Percentiles rank a stretch among this genome's conserved stretches.
These are phyloP conservation scores for Yamadazyma songkhlaensis DNA, from an alignment of 1,139 yeast genomes.

Conservation along the genomic window DNA sequence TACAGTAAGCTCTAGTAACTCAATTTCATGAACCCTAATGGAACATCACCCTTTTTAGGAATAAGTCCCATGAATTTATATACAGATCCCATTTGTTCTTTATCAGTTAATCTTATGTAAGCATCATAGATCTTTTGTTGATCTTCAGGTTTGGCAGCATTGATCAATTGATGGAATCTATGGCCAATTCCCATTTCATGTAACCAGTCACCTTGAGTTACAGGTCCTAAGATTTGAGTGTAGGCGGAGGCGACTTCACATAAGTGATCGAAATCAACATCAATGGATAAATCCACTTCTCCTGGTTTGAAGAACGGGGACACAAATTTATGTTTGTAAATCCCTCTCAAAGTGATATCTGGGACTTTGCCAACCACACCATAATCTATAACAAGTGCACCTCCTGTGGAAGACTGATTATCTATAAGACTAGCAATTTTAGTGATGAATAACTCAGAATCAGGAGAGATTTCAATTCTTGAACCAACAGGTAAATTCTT, in stretches of 20 bases:
- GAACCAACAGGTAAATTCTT: constrained; percentile 53
- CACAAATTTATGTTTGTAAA: constrained; percentile 68
- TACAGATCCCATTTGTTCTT: constrained; percentile 71
- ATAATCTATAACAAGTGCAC: constrained; percentile 74
- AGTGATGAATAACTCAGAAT: constrained; percentile 54
- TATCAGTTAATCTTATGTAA: constrained; percentile 63
- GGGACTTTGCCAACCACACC: constrained; percentile 67
- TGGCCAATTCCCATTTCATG: constrained; percentile 75
- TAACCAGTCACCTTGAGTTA: constrained; percentile 79
- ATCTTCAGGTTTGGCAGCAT: constrained; percentile 26
- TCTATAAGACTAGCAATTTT: constrained; percentile 44
- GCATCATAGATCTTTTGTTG: constrained; percentile 53
- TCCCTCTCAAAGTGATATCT: constrained; percentile 69
- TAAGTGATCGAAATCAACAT: constrained; percentile 73
- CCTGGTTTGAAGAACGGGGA: constrained; percentile 80
- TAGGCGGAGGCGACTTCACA: constrained; percentile 21
- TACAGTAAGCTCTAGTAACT: background rate
- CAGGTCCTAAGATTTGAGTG: constrained; percentile 51
- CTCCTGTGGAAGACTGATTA: constrained; percentile 45
- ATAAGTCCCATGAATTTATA: constrained; percentile 71
- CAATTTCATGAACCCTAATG: constrained; percentile 29
- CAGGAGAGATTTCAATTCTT: constrained; percentile 74
- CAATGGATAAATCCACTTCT: constrained; percentile 76
- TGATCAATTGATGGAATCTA: constrained; percentile 55
- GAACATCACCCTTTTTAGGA: constrained; percentile 41